A percentile compares a stretch with the other conserved stretches of the same genome.
Evolutionary conservation across 177 flowering plant genomes (phyloP).

Genomic region (Vitis hybrid): DNA sequence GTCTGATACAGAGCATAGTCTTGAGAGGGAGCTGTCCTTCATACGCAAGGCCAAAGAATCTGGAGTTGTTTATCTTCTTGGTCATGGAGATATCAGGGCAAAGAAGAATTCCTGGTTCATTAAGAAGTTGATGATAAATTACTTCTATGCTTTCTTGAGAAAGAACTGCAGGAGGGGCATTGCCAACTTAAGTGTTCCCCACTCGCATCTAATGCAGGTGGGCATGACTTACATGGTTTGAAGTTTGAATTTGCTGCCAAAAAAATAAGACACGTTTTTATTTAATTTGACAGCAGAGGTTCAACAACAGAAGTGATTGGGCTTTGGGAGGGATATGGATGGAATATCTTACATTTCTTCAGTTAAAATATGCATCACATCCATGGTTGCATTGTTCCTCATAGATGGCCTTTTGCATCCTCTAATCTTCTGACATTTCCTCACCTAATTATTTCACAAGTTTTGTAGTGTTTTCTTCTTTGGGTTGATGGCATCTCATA

Average conservation of each 20-base stretch:
- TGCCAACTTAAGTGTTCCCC: conserved; percentile 90
- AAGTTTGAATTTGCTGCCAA: conserved; percentile 17
- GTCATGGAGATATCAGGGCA: conserved; percentile 95
- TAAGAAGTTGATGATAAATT: conserved; percentile 85
- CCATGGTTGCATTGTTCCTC: neutral
- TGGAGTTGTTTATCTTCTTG: conserved; percentile 94
- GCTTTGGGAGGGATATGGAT: neutral
- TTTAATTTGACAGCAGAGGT: conserved; percentile 5
- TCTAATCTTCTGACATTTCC: neutral
- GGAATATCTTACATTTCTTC: neutral
- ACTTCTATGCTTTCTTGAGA: conserved; percentile 90
- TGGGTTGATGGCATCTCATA: neutral
- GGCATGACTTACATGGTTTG: conserved; percentile 99
- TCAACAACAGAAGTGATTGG: neutral
- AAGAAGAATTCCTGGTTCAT: conserved; percentile 97
- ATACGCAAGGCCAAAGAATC: conserved; percentile 89
- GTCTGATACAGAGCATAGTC: conserved; percentile 66
- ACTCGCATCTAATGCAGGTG: conserved; percentile 88
- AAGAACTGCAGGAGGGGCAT: conserved; percentile 92
- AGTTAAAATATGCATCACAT: no score
- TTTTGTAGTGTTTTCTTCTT: neutral
- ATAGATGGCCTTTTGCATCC: neutral
- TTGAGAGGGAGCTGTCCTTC: conserved; percentile 89
- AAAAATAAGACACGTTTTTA: neutral
- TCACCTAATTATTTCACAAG: neutral